These are phyloP conservation scores for Dovyalis caffra DNA, from an alignment of 345 rosid species.

Conservation along the genomic window DNA sequence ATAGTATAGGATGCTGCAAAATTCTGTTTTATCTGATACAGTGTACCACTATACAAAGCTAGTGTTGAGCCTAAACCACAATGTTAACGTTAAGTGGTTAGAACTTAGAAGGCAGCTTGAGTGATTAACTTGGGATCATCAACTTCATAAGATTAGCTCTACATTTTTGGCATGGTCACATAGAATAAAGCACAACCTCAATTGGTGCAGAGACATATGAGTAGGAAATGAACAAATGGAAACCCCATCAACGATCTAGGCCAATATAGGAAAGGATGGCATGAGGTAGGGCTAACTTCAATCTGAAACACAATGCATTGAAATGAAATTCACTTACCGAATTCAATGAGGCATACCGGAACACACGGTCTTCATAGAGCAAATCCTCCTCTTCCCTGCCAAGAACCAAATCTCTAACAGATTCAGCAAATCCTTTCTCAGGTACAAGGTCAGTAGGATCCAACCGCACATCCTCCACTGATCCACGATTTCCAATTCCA, in stretches of 20 bases:
- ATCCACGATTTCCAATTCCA: slow-evolving; percentile 24
- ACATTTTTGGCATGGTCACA: neutral
- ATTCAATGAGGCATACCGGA: slow-evolving; percentile 73
- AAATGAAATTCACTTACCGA: slow-evolving; percentile 40
- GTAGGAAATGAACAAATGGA: neutral
- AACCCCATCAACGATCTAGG: neutral
- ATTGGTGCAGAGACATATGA: neutral
- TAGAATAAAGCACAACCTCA: neutral
- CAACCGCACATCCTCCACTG: slow-evolving; percentile 18
- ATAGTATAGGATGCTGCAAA: neutral
- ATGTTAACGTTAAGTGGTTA: neutral
- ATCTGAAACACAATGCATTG: neutral
- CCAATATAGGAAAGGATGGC: neutral
- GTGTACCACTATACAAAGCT: neutral
- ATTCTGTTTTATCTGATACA: neutral
- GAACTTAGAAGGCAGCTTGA: neutral
- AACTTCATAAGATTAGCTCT: neutral
- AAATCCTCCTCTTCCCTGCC: slow-evolving; percentile 79
- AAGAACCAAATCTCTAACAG: slow-evolving; percentile 66
- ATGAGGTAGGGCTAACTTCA: neutral
- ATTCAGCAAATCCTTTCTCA: slow-evolving; percentile 65
- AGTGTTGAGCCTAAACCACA: neutral
- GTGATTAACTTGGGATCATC: neutral
- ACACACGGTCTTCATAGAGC: slow-evolving; percentile 89
- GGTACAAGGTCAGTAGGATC: slow-evolving; percentile 41